Conservation (phyloP, 2,329 filamentous ascomycete species). For the Colletotrichum godetiae region DNA sequence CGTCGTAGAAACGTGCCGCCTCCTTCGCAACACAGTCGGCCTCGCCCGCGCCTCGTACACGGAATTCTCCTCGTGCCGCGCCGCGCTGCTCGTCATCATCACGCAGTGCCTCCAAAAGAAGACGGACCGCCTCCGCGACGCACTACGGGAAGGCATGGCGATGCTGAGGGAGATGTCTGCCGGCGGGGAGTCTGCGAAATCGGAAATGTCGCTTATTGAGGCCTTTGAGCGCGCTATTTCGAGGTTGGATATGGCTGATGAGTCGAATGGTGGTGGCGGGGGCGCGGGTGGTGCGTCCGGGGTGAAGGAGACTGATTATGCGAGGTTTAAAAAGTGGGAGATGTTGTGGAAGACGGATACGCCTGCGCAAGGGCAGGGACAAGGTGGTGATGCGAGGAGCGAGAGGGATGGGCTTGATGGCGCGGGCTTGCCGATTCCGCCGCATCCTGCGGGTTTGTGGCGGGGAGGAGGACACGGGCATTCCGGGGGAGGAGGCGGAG, state of each 20-base stretch:
- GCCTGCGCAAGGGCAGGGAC: conserved; percentile 38
- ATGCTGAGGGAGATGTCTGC: conserved; percentile 65
- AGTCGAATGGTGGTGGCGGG: conserved; percentile 22
- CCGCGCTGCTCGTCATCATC: conserved; percentile 61
- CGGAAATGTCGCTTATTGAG: conserved; percentile 63
- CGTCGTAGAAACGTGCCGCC: conserved; percentile 61
- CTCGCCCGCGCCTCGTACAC: conserved; percentile 66
- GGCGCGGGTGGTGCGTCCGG: conserved; percentile 34
- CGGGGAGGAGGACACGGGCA: background rate
- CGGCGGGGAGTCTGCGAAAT: conserved; percentile 63
- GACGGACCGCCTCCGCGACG: conserved; percentile 54
- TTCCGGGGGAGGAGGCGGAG: background rate
- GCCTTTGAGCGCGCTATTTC: conserved; percentile 60
- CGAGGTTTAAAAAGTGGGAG: conserved; percentile 48
- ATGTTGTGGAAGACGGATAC: conserved; percentile 57
- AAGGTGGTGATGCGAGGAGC: conserved; percentile 38
- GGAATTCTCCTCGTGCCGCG: conserved; percentile 66
- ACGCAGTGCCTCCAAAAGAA: conserved; percentile 51
- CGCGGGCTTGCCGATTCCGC: conserved; percentile 22
- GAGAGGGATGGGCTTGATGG: conserved; percentile 34
- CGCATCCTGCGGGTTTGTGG: conserved; percentile 22
- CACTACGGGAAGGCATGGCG: conserved; percentile 59
- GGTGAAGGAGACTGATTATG: conserved; percentile 59
- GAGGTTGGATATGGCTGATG: conserved; percentile 56
- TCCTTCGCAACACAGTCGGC: conserved; percentile 61